Percentiles rank a stretch among this genome's conserved stretches.
Conservation (phyloP, 169 alveolate species). For the Babesia caballi region DNA sequence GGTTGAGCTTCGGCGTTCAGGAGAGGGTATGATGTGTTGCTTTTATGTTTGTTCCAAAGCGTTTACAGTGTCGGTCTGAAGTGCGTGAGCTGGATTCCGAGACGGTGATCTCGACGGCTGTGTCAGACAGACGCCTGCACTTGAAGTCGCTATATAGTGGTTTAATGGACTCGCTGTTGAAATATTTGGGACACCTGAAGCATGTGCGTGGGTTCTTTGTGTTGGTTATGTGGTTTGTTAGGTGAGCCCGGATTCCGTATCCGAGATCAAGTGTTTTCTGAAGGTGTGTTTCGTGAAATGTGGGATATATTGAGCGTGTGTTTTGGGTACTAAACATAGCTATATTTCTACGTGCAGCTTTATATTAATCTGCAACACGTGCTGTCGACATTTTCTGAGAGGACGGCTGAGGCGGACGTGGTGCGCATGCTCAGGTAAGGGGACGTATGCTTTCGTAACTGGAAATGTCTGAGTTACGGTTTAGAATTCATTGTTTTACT, state of each 20-base stretch:
- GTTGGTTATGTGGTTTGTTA: constrained; percentile 8
- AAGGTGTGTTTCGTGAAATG: constrained; percentile 54
- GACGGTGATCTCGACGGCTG: constrained; percentile 49
- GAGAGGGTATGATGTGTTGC: constrained; percentile 27
- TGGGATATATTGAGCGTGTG: constrained; percentile 41
- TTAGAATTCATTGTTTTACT: background rate
- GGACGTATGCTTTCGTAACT: background rate
- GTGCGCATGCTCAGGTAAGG: constrained; percentile 4
- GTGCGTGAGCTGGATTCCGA: constrained; percentile 67
- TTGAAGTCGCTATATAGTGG: constrained; percentile 62
- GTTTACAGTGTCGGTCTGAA: constrained; percentile 4
- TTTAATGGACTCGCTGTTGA: constrained; percentile 64
- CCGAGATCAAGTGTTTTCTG: constrained; percentile 53
- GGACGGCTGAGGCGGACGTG: constrained; percentile 62
- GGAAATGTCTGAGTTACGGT: background rate
- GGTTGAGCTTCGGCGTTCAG: constrained; percentile 63
- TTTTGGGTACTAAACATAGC: no score
- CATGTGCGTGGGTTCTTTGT: constrained; percentile 28
- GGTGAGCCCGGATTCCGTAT: constrained; percentile 50
- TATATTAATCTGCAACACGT: constrained; percentile 69
- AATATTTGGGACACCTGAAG: constrained; percentile 29
- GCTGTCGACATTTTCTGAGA: constrained; percentile 48
- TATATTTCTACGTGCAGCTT: constrained; percentile 12
- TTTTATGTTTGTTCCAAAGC: background rate
- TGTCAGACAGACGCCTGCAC: constrained; percentile 52